Conservation (phyloP, 2,329 filamentous ascomycete species). For the Aspergillus fischeri region DNA sequence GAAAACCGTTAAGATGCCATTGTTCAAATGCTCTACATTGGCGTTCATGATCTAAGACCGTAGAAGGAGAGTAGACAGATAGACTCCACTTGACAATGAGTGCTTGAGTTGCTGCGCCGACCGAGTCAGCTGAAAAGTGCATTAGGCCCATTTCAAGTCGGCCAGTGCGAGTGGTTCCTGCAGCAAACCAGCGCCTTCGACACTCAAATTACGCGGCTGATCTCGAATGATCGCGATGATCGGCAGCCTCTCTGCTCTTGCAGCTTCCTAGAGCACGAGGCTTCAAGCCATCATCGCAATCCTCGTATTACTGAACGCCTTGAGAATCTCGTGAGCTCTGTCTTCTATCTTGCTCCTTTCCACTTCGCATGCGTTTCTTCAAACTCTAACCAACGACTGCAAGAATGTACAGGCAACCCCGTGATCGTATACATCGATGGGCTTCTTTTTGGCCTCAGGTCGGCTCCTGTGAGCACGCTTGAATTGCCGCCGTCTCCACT, state of each 20-base stretch:
- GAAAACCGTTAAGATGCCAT: not conserved
- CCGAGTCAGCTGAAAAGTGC: constrained; percentile 24
- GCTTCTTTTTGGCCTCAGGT: not conserved
- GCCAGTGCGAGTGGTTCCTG: constrained; percentile 24
- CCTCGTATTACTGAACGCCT: not conserved
- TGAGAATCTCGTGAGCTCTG: not conserved
- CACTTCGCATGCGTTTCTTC: not conserved
- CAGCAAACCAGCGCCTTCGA: constrained; percentile 19
- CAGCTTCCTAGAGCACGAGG: not conserved
- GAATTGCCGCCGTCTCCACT: constrained; percentile 20
- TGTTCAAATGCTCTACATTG: not conserved
- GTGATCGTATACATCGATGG: constrained; percentile 6
- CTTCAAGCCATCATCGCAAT: not conserved
- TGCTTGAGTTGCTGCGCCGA: not conserved
- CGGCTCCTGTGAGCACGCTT: constrained; percentile 4
- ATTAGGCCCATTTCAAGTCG: constrained; percentile 16
- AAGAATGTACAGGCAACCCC: not conserved
- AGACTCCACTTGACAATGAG: not conserved
- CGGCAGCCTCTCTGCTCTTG: not conserved
- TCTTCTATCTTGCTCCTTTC: not conserved
- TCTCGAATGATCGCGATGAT: constrained; percentile 4
- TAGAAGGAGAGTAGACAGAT: not conserved
- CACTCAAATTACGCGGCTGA: not conserved
- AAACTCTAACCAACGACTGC: not conserved
- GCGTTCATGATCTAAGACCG: not conserved